Conservation (phyloP, 345 rosid species). For the Pseudoturritis turrita region DNA sequence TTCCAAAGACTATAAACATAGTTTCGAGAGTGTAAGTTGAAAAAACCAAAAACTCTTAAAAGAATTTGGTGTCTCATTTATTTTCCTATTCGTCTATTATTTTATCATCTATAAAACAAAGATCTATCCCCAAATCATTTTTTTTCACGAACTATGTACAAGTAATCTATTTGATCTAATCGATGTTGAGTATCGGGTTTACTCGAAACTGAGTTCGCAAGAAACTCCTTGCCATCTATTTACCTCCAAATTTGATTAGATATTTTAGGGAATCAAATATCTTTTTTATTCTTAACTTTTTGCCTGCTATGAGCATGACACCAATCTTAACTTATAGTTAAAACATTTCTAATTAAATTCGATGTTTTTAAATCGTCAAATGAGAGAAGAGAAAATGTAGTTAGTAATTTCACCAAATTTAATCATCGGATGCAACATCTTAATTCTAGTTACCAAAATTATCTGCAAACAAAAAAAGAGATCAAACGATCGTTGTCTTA, state of each 20-base stretch:
- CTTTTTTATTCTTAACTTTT: background rate
- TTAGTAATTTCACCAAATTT: background rate
- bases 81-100: background rate
- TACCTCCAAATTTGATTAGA: background rate
- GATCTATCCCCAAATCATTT: too few species aligned
- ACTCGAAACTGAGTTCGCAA: background rate
- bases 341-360: conserved; percentile 2
- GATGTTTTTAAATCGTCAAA: background rate
- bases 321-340: conserved; percentile 1
- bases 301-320: conserved; percentile 3
- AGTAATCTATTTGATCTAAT: background rate
- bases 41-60: background rate
- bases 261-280: background rate
- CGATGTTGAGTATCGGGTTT: background rate
- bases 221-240: background rate
- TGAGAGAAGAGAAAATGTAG: background rate
- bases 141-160: too few species aligned
- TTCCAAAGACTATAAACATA: too few species aligned
- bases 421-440: conserved; percentile 18
- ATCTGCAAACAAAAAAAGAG: background rate
- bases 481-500: conserved; percentile 20
- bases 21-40: background rate
- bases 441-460: conserved; percentile 12
- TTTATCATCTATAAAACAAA: background rate
- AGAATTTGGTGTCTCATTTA: background rate